These are phyloP conservation scores for Calocera cornea DNA, from an alignment of 768 basidiomycete species.

Conservation along the genomic window DNA sequence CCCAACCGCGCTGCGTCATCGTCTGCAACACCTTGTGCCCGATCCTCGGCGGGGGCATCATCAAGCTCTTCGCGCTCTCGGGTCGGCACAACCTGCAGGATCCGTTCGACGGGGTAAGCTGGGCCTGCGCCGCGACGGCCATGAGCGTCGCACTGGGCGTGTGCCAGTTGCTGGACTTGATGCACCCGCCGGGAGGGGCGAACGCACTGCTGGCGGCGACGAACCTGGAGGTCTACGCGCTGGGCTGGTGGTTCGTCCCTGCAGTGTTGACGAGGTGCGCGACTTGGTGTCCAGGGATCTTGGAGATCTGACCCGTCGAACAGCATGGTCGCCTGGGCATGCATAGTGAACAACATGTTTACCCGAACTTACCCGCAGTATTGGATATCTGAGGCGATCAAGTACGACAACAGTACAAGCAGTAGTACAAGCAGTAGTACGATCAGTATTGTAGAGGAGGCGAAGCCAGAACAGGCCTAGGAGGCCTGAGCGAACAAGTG, in stretches of 20 bases:
- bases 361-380: neutral
- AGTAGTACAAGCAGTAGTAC: too few relatives aligned
- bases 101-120: neutral
- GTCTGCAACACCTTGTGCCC: neutral
- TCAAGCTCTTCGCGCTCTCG: neutral
- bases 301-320: neutral
- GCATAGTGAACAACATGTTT: neutral
- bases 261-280: neutral
- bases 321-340: neutral
- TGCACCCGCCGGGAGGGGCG: neutral
- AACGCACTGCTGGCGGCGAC: neutral
- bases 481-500: too few relatives aligned
- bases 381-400: neutral
- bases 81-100: neutral
- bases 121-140: neutral
- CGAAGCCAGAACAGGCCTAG: too few relatives aligned
- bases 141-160: neutral
- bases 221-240: neutral
- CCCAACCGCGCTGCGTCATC: neutral
- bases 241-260: neutral
- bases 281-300: neutral
- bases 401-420: too few relatives aligned
- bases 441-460: too few relatives aligned
- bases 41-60: neutral
- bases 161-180: neutral